These are phyloP conservation scores for Saccharomyces pastorianus DNA, from an alignment of 1,139 yeast species.

Conservation along the genomic window DNA sequence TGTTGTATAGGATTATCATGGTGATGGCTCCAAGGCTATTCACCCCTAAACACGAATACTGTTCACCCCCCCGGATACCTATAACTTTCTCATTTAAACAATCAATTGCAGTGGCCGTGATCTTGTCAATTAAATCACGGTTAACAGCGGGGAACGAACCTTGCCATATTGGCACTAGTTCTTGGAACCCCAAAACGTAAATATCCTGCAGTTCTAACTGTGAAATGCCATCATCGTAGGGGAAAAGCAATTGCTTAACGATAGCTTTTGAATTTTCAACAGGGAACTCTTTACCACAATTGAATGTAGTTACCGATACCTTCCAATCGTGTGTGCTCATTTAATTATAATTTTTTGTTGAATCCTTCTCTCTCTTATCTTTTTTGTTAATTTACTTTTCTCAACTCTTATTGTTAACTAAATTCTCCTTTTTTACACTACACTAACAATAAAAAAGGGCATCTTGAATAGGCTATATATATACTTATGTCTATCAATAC, in stretches of 20 bases:
- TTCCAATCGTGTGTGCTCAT: slow-evolving; percentile 5
- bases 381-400: background rate
- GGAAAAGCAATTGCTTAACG: slow-evolving; percentile 12
- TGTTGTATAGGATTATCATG: slow-evolving; percentile 38
- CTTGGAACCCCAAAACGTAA: slow-evolving; percentile 68
- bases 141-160: slow-evolving; percentile 38
- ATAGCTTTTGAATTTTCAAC: slow-evolving; percentile 10
- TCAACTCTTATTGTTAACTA: background rate
- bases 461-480: background rate
- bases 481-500: background rate
- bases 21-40: slow-evolving; percentile 61
- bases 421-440: background rate
- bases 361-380: background rate
- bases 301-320: slow-evolving; percentile 23
- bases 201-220: slow-evolving; percentile 35
- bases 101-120: slow-evolving; percentile 38
- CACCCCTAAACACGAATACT: slow-evolving; percentile 25
- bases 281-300: slow-evolving; percentile 28
- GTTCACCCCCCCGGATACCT: background rate
- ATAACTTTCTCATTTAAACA: slow-evolving; percentile 31
- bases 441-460: background rate
- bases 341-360: background rate
- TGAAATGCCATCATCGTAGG: slow-evolving; percentile 9
- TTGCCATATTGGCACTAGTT: slow-evolving; percentile 56
- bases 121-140: slow-evolving; percentile 19